Evolutionary conservation across 2,329 filamentous ascomycete genomes (phyloP), one percentile per base, ranked within the genome.

Genomic region (Hypoxylon rubiginosum): DNA sequence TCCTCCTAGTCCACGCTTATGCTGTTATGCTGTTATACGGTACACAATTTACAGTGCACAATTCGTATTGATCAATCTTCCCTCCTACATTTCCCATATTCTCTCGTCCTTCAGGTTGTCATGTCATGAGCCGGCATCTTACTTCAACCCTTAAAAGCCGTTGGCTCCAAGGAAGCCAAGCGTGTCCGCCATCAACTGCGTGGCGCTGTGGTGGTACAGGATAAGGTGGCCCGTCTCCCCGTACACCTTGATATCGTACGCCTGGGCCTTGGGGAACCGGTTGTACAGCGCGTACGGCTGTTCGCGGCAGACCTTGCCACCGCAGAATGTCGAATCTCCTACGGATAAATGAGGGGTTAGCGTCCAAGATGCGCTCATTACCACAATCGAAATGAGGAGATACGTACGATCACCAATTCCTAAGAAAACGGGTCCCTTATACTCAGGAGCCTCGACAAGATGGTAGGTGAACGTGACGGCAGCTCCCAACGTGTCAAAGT

Each of bases 391-490:
- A 30, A 30, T 30, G 26, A 34, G 13, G 17, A 28, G 28, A 24
- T 17, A 46, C 24, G 1, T 1, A 64, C 56, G 45, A 30, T 68
- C 60, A 17, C 69, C 67, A 43, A 70, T 64, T 11, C 67, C 69
- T 4, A 71, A 45, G 60, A 71, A 70, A 8, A 70, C 67, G 17
- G 69, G 69, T 3, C 66, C 66, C 3, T 48, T n/a, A 32, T 62
- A 70, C n/a, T 60, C 21, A 6, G 55, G 60, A 9, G 67, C 67
- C 49, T 62, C 56, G 11, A 68, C 65, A 0, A 70, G 52, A 50
- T 70, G 69, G 50, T 57, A 71, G 7, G 64, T 62, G 43, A 71
- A 70, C 2, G 69, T 66, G 52, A 71, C 62, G 21, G 69, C 67
- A 15, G 63, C 57, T 6, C 69, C 69, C 21, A 71, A 50, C 6